Base-by-base conservation (phyloP, 1,284 basidiomycete species). In the Apiotrichum montevideense region DNA sequence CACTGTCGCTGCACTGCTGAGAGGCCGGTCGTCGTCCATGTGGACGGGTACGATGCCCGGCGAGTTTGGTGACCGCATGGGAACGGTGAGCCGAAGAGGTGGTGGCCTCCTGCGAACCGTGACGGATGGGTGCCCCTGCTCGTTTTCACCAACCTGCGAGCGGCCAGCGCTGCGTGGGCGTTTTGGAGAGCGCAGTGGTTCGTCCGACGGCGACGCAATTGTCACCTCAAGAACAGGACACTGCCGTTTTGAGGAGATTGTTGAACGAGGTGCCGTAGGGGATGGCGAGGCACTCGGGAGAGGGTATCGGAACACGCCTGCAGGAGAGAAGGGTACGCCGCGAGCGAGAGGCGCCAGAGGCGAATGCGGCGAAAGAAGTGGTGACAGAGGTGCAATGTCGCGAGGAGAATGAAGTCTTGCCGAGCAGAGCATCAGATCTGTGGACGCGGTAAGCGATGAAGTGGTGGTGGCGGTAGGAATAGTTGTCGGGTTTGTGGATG, bases 361-460 rank as follows among this genome's bases (percentile, higher is more conserved):
- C 13, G 53, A 45, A 42, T 15, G 48, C 8, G 54, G 52, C 7
- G 52, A 46, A 3, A 46, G 39, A 4, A 46, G 39, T 4, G 50
- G 50, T 34, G 55, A 51, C 8, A 46, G 39, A 10, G 47, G 48
- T 21, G 48, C 45, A 21, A 56, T 44, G 43, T 56, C 55, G 55
- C 37, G 37, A 7, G 49, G 50, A 7, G 50, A 56, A 33, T 45
- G 50, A 15, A 50, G 37, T 34, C 50, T 14, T 34, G 50, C 37
- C 14, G 43, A 43, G 40, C 55, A 48, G 40, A 56, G 55, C 55
- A 56, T 56, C 37, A 56, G 55, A 47, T 40, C 55, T 42, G 52
- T 42, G 11, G 29, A 21, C 39, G 40, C 29, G 41, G 53, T 10
- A 13, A 11, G 46, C 11, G 52, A 42, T 35, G 29, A 29, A 29